Base-by-base conservation (phyloP, 805 yeast genomes). In the Starmerella bombicola region DNA sequence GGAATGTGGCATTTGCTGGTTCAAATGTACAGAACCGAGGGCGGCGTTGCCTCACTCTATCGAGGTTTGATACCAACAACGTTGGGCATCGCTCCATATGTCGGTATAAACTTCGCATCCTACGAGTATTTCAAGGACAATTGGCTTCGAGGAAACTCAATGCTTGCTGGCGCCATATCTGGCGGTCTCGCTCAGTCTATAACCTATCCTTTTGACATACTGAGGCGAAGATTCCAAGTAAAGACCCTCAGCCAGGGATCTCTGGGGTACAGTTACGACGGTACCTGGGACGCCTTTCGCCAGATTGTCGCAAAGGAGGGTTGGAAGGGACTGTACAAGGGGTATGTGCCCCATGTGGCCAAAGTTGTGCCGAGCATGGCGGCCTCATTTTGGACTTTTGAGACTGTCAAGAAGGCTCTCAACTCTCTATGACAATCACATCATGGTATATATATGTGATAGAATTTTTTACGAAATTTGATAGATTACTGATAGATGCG, bases 301-400 rank as follows among this genome's bases (percentile, higher is more conserved):
- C 70, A 79, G 4, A 83, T 88, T 28, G 76, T 79, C 43, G 68
- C 62, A 47, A 62, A 67, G 17, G 97, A 88, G 59, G 96, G 96
- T 1, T 64, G 81, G 46, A 78, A 75, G 58, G 97, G 93, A 50
- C 61, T 78, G 24, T 66, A 82, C 38, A 74, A 76, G 51, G 80
- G 73, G 17, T 55, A 64, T 42, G 40, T 55, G 2, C 91, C 93
- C 1, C 84, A 84, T 55, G 66, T 83, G 57, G 78, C 81, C 67
- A 88, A 86, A 57, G 91, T 88, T 3, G 80, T 84, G 35, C 96
- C 97, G 0, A 77, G 91, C 12, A 88, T 91, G 86, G 97, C 97
- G 3, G 84, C 86, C 15, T 83, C 88, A 45, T 88, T 96, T 95
- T 66, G 85, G 51, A 75, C 83, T 38, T 88, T 80, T 63, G 97